These are phyloP conservation scores for Protostelium mycophagum DNA, from an alignment of 78 protist genomes.

Conservation along the genomic window DNA sequence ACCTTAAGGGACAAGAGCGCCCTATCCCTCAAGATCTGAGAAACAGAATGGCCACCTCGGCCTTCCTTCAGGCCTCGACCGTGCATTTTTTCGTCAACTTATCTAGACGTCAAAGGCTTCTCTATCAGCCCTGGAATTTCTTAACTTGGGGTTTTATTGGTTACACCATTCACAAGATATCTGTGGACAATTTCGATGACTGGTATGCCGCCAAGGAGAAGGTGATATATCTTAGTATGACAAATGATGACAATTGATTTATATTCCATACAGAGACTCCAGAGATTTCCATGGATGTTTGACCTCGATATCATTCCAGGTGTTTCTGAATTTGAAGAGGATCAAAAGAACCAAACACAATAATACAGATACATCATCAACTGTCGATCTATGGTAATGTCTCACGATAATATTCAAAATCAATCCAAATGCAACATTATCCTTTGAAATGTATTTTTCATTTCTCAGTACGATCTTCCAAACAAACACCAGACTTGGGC, in stretches of 20 bases:
- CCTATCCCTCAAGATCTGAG: background rate
- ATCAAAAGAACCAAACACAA: no score
- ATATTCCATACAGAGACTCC: no score
- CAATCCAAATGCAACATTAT: background rate
- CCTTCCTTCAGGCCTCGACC: background rate
- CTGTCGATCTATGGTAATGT: no score
- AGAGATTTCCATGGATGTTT: no score
- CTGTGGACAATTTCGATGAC: background rate
- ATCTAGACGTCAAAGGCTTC: background rate
- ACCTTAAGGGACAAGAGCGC: background rate
- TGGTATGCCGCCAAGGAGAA: background rate
- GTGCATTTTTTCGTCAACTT: background rate
- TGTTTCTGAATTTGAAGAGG: no score
- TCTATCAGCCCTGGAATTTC: background rate
- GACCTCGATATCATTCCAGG: no score
- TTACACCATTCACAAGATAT: background rate
- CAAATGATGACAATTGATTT: no score
- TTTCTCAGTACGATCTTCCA: slow-evolving; percentile 9
- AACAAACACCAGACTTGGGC: slow-evolving; percentile 11
- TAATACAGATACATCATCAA: no score
- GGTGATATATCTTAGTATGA: no score
- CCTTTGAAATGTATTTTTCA: background rate
- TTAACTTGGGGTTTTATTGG: background rate
- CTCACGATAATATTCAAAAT: no score
- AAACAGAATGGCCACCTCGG: background rate